Percentiles rank a stretch among this genome's conserved stretches.
phyloP scores from a whole-genome alignment of 805 yeast genomes.

The Metschnikowia orientalis region DNA sequence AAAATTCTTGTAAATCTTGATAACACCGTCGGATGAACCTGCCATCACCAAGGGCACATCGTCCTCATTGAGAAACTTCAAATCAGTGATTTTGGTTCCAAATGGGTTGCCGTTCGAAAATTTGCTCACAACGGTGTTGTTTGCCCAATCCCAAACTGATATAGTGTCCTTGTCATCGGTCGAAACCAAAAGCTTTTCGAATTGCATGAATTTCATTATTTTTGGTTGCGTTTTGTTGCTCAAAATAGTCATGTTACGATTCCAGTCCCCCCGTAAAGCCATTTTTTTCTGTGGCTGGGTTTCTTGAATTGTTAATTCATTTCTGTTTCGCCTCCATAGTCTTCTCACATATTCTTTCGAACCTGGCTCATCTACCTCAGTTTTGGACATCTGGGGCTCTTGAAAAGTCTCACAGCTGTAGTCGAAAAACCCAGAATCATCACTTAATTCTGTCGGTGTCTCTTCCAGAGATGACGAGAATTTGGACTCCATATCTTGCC shows the following conservation, averaged over 20 bases:
- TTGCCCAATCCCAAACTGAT: conserved; percentile 85
- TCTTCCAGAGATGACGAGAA: conserved; percentile 27
- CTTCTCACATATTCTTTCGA: conserved; percentile 77
- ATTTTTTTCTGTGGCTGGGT: conserved; percentile 87
- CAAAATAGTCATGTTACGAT: conserved; percentile 50
- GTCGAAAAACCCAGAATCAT: conserved; percentile 61
- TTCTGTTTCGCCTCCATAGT: conserved; percentile 85
- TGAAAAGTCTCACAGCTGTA: conserved; percentile 88
- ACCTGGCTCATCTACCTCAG: conserved; percentile 88
- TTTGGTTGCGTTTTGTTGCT: conserved; percentile 80
- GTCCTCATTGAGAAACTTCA: conserved; percentile 86
- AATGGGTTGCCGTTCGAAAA: conserved; percentile 82
- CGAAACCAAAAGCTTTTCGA: conserved; percentile 76
- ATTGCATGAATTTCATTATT: conserved; percentile 77
- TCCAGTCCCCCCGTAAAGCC: conserved; percentile 86
- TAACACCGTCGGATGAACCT: conserved; percentile 93
- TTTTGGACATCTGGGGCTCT: conserved; percentile 87
- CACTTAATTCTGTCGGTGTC: conserved; percentile 40
- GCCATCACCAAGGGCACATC: conserved; percentile 80
- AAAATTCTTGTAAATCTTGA: conserved; percentile 77
- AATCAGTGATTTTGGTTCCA: conserved; percentile 84
- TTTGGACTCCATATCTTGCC: conserved; percentile 40
- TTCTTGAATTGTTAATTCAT: conserved; percentile 78
- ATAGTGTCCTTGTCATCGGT: conserved; percentile 82
- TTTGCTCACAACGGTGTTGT: conserved; percentile 50